A percentile compares a stretch with the other conserved stretches of the same genome.
Conservation (phyloP, 73 alveolate genomes). For the Durusdinium trenchii region DNA sequence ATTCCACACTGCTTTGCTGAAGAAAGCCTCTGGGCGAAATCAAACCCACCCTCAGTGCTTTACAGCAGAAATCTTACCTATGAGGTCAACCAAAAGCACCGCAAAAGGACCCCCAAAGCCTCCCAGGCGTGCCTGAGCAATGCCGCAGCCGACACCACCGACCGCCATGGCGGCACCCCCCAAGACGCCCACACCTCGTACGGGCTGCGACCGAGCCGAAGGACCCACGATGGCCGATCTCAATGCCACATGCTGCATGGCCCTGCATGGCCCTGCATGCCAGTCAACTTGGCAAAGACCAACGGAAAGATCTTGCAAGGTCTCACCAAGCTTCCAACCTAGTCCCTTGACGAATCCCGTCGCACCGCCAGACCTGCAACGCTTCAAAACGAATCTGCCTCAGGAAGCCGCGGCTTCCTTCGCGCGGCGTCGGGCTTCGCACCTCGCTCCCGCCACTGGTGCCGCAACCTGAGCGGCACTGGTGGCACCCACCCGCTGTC, state of each 20-base stretch:
- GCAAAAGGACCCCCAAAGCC: conserved; percentile 71
- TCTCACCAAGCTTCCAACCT: background rate
- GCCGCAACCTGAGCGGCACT: conserved; percentile 39
- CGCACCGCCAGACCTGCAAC: conserved; percentile 69
- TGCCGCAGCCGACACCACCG: conserved; percentile 91
- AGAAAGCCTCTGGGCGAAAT: too few relatives aligned
- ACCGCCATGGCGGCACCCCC: conserved; percentile 94
- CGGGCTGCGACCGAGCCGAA: background rate
- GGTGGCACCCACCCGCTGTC: background rate
- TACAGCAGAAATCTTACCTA: too few relatives aligned
- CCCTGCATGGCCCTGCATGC: too few relatives aligned
- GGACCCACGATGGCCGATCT: background rate
- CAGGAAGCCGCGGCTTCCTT: too few relatives aligned
- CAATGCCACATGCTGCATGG: too few relatives aligned
- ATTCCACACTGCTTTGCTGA: too few relatives aligned
- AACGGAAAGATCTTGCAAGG: background rate
- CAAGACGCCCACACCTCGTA: conserved; percentile 58
- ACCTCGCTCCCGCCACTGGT: conserved; percentile 77
- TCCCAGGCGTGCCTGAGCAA: conserved; percentile 52
- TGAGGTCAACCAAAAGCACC: too few relatives aligned
- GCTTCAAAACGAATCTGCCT: background rate
- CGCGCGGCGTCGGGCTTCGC: background rate
- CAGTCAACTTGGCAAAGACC: background rate
- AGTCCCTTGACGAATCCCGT: conserved; percentile 66
- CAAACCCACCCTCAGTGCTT: too few relatives aligned